Evolutionary conservation across 2,329 filamentous ascomycete species (phyloP).

Genomic region (Talaromyces sp.): DNA sequence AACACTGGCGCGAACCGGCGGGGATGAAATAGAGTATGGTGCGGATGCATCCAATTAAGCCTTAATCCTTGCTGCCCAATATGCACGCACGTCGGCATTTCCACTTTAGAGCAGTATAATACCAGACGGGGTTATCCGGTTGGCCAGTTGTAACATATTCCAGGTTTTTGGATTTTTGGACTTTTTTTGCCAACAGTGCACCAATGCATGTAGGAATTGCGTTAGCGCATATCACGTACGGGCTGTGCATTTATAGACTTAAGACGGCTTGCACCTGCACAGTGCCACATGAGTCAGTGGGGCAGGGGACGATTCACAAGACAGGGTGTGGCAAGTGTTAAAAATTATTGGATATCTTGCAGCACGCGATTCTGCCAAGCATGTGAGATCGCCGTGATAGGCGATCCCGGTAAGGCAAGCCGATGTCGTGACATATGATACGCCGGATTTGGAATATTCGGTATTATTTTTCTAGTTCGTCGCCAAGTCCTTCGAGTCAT

Average conservation of each 20-base stretch:
- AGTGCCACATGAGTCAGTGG: not conserved
- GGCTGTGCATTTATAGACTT: not conserved
- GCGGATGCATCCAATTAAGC: not conserved
- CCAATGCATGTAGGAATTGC: not conserved
- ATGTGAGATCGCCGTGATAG: not conserved
- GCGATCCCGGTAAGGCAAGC: not conserved
- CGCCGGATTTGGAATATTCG: not conserved
- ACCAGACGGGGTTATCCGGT: not conserved
- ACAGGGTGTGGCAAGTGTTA: not conserved
- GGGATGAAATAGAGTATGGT: not conserved
- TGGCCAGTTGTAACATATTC: not conserved
- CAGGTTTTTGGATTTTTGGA: not conserved
- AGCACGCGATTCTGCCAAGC: not conserved
- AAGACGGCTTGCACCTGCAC: not conserved
- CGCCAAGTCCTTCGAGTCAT: too few species aligned
- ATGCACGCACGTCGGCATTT: not conserved
- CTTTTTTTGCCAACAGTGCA: not conserved
- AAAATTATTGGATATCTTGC: not conserved
- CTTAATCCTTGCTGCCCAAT: not conserved
- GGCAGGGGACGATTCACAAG: not conserved
- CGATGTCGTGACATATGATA: not conserved
- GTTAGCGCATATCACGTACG: not conserved
- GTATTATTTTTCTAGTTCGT: not conserved
- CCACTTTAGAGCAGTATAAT: not conserved
- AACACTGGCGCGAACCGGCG: not conserved